Conservation (phyloP, 352 stramenopile species). For the Phytophthora chlamydospora region DNA sequence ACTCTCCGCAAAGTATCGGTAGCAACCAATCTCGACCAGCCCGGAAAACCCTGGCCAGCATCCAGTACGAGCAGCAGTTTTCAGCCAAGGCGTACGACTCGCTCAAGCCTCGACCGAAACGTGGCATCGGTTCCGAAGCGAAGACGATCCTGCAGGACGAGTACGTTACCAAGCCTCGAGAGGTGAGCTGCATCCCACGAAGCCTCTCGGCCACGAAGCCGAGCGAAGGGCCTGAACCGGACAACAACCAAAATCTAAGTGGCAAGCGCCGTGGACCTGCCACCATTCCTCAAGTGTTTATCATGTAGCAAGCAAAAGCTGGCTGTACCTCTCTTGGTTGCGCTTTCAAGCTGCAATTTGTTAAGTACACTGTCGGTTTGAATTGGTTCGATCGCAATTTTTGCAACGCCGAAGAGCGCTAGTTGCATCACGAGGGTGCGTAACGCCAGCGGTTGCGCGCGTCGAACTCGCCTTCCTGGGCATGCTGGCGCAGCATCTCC, state of each 20-base stretch:
- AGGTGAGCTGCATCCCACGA: constrained; percentile 63
- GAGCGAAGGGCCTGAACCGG: constrained; percentile 11
- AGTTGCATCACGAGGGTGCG: constrained; percentile 48
- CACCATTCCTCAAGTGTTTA: constrained; percentile 74
- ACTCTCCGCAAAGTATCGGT: constrained; percentile 8
- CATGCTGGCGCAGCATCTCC: constrained; percentile 68
- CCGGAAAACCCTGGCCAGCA: constrained; percentile 68
- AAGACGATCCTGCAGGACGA: constrained; percentile 76
- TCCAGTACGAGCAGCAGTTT: constrained; percentile 70
- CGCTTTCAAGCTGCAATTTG: constrained; percentile 17
- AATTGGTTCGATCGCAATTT: constrained; percentile 14
- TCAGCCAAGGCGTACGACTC: constrained; percentile 33
- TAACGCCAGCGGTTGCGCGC: constrained; percentile 74
- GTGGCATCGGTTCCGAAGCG: constrained; percentile 44
- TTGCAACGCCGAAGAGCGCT: constrained; percentile 3
- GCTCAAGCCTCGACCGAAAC: constrained; percentile 33
- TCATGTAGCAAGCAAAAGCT: constrained; percentile 48
- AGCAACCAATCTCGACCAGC: constrained; percentile 20
- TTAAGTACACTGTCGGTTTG: constrained; percentile 25
- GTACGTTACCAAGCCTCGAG: constrained; percentile 63
- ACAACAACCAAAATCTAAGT: constrained; percentile 22
- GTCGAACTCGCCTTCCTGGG: constrained; percentile 73
- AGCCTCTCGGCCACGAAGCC: constrained; percentile 26
- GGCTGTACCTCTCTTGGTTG: constrained; percentile 6
- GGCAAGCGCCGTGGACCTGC: constrained; percentile 52